Evolutionary conservation across 352 stramenopile genomes (phyloP).

Genomic region (Phytophthora tentaculata): DNA sequence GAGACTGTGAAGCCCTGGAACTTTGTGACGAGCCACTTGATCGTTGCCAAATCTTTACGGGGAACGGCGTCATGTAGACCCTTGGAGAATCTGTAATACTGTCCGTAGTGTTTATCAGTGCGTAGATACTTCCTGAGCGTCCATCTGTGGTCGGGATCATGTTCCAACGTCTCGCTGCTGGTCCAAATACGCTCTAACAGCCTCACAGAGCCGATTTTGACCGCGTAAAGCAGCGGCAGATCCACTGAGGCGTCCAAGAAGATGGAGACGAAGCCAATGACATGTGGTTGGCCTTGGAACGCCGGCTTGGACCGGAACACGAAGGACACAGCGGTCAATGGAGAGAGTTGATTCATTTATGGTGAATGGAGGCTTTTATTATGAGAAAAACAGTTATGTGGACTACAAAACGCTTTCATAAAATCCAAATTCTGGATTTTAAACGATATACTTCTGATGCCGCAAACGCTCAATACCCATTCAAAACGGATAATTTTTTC

Average conservation of each 20-base stretch:
- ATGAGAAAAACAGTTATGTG: no score
- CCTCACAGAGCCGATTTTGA: background rate
- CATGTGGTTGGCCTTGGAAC: background rate
- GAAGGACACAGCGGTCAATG: background rate
- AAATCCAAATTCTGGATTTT: no score
- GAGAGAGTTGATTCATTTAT: no score
- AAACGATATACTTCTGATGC: no score
- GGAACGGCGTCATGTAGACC: conserved; percentile 1
- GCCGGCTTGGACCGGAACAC: background rate
- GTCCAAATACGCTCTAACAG: background rate
- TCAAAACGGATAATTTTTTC: no score
- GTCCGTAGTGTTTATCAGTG: conserved; percentile 13
- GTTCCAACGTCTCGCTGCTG: background rate
- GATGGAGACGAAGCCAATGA: background rate
- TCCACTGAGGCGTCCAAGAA: background rate
- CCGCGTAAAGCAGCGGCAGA: no score
- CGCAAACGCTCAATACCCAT: no score
- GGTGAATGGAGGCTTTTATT: no score
- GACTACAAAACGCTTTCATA: no score
- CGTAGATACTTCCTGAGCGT: background rate
- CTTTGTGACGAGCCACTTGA: conserved; percentile 16
- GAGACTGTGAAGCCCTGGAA: conserved; percentile 8
- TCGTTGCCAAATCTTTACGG: background rate
- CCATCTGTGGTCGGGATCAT: background rate
- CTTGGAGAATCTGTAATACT: conserved; percentile 14